Evolutionary conservation across 768 basidiomycete species (phyloP).

Genomic region (Heimioporus sp.): DNA sequence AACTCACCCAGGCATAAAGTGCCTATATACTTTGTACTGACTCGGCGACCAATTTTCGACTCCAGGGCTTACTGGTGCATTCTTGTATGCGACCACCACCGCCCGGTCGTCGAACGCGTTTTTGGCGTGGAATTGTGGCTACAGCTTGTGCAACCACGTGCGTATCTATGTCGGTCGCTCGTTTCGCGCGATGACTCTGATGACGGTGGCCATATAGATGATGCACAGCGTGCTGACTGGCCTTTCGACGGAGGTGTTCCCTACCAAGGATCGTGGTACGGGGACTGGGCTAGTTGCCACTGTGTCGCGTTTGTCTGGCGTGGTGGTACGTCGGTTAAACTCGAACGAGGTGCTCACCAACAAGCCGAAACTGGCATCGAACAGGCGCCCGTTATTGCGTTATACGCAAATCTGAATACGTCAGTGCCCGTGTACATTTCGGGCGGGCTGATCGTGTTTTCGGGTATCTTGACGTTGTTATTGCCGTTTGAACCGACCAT

Average conservation of each 20-base stretch:
- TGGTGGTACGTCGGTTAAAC: slow-evolving; percentile 50
- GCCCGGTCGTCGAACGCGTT: slow-evolving; percentile 63
- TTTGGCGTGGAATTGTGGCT: slow-evolving; percentile 80
- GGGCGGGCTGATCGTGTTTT: slow-evolving; percentile 59
- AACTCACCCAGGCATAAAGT: slow-evolving; percentile 6
- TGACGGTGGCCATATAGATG: slow-evolving; percentile 37
- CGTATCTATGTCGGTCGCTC: slow-evolving; percentile 10
- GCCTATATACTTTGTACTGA: slow-evolving; percentile 28
- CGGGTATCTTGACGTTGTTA: slow-evolving; percentile 57
- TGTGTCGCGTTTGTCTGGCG: slow-evolving; percentile 62
- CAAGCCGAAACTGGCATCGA: background rate
- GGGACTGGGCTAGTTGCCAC: slow-evolving; percentile 65
- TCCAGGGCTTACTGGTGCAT: slow-evolving; percentile 68
- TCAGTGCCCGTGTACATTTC: slow-evolving; percentile 72
- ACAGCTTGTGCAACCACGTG: slow-evolving; percentile 62
- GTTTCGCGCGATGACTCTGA: background rate
- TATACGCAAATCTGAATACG: slow-evolving; percentile 63
- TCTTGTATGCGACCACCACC: slow-evolving; percentile 76
- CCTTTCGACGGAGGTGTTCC: slow-evolving; percentile 67
- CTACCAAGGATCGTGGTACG: slow-evolving; percentile 70
- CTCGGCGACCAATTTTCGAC: slow-evolving; percentile 44
- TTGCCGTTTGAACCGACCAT: slow-evolving; percentile 74
- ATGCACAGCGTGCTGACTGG: slow-evolving; percentile 80
- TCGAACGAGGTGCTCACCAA: background rate
- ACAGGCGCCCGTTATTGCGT: slow-evolving; percentile 65